Base-by-base conservation (phyloP, 352 stramenopile species). In the Saprolegnia diclina region DNA sequence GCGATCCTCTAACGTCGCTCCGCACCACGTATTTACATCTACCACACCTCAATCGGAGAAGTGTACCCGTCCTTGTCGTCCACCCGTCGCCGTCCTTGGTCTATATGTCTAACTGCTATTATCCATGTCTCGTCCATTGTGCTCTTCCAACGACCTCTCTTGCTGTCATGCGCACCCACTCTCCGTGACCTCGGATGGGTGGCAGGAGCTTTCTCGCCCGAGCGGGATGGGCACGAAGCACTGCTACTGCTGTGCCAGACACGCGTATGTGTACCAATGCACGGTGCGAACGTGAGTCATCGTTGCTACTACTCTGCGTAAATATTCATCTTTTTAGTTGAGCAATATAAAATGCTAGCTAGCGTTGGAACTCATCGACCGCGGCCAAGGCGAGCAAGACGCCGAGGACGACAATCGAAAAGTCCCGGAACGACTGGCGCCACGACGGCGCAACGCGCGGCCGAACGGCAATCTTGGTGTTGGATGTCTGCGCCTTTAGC, bases 1-100 rank as follows among this genome's bases (percentile, higher is more conserved):
- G 86, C 82, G 48, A 89, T 94, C 64, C 76, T 94, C 45, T 69
- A 69, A 46, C 19, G 21, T 52, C 53, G 57, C 52, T 24, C 24
- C 24, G n/a, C n/a, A n/a, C 52, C 24, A 29, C 24, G n/a, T 59
- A 59, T 59, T 59, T 59, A 59, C 11, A n/a, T 21, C 35, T 54
- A 6, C 42, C 42, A 48, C 42, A 48, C 42, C 42, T 48, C 52
- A 35, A 59, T 59, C 52, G 24, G 24, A 59, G 24, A 59, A 14
- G 52, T 59, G 52, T 59, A n/a, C 35, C 19, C 52, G 13, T 26
- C 19, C 13, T 11, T 24, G 52, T 59, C 13, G 35, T 42, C 11
- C 19, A 59, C 24, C 24, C 24, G n/a, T 54, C 24, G 46, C 24
- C 46, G n/a, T 54, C 24, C 24, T 5, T 54, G 2, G 46, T 54